A percentile compares a stretch with the other conserved stretches of the same genome.
Evolutionary conservation across 257 asterid species (phyloP).

Genomic region (Thymus mandschuricus): DNA sequence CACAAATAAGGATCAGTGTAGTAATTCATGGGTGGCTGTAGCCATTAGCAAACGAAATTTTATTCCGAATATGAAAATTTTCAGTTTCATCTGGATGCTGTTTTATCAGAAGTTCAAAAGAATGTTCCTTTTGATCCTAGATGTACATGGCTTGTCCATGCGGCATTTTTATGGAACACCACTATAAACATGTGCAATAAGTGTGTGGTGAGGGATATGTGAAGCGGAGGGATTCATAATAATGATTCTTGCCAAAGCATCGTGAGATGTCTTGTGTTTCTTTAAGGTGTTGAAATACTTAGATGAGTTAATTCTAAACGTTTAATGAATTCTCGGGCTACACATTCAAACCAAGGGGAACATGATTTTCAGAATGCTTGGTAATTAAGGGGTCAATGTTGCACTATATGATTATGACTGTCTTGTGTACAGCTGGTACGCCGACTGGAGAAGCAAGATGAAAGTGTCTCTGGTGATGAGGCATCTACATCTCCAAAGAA

Average conservation of each 20-base stretch:
- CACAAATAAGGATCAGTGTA: constrained; percentile 18
- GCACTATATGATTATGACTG: constrained; percentile 23
- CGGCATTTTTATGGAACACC: not conserved
- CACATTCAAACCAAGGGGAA: constrained; percentile 5
- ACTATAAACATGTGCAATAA: not conserved
- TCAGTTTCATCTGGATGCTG: constrained; percentile 10
- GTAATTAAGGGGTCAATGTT: constrained; percentile 20
- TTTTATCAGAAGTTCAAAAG: not conserved
- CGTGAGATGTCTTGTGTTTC: constrained; percentile 2
- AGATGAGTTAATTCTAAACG: not conserved
- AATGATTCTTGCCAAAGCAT: not conserved
- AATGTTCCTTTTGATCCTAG: not conserved
- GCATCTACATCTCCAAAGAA: constrained; percentile 76
- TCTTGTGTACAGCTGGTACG: constrained; percentile 74
- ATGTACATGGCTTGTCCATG: not conserved
- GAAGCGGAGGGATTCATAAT: not conserved
- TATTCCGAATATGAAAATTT: not conserved
- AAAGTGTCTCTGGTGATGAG: constrained; percentile 65
- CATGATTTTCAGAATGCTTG: not conserved
- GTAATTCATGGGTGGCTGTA: constrained; percentile 27
- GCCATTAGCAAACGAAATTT: constrained; percentile 4
- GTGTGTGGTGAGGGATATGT: constrained; percentile 11
- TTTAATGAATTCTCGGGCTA: not conserved
- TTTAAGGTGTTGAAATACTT: constrained; percentile 16
- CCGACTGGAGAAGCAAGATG: constrained; percentile 70